Base-by-base conservation (phyloP, 176 grass and related monocot genomes). In the Bolboschoenus planiculmis region DNA sequence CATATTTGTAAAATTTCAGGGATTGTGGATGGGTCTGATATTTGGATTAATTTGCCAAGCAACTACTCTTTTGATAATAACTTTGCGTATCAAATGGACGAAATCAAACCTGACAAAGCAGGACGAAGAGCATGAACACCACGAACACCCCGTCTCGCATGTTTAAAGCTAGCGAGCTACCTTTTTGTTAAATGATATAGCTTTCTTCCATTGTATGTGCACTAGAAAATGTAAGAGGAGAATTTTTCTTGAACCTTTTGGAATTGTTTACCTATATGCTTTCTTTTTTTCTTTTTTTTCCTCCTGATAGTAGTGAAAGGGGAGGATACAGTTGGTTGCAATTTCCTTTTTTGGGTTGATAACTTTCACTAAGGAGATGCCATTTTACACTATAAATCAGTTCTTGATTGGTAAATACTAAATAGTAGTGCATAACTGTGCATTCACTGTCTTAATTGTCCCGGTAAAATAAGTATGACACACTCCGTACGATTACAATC, bases 1-100 rank as follows among this genome's bases (percentile, higher is more conserved):
- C 26, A 60, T 14, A 44, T 57, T 15, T 60, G 56, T 76, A 14
- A 35, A 54, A 24, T 39, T 85, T 37, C 81, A 97, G 94, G 96
- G 96, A 7, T 66, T 93, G 5, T 95, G 96, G 91, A 48, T 56
- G 87, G 96, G 96, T 80, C 59, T 99, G 24, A 87, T 90, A 48
- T 93, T 89, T 79, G 96, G 96, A 11, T 74, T 93, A 40, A 66
- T 63, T 10, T 90, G 86, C 83, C 96, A 95, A 84, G 57, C 86
- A 2, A 27, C 18, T 78, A 4, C 84, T 42, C 83, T 99, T 60
- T 3, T 95, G 34, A 78, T 93, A 33, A 93, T 98, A 86, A 98
- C 96, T 63, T 5, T 82, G 37, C 87, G 92, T 24, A 88, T 87
- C 27, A 90, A 86, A 57, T 93, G 90, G 96, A 78, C 71, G 40